Conservation (phyloP, 306 rosid genomes). For the Cucurbita maxima region DNA sequence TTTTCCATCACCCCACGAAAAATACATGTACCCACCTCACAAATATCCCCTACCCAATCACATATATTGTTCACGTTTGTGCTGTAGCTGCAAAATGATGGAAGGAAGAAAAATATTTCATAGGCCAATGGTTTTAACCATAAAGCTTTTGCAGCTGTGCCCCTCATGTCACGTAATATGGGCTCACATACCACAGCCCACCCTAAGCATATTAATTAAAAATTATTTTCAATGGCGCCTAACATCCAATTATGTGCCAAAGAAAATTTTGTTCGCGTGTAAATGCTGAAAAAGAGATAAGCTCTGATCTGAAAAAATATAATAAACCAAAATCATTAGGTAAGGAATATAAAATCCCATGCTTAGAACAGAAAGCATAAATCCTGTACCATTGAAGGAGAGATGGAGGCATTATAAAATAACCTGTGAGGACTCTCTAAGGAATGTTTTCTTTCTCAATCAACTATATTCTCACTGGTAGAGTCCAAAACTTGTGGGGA, state of each 20-base stretch:
- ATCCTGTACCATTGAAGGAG: conserved; percentile 2
- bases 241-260: background rate
- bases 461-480: conserved; percentile 20
- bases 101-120: background rate
- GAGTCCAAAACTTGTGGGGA: conserved; percentile 19
- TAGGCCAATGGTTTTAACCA: background rate
- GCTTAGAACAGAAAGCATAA: background rate
- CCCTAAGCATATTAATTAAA: background rate
- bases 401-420: conserved; percentile 10
- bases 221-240: background rate
- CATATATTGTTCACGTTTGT: background rate
- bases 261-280: background rate
- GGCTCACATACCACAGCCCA: background rate
- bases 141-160: background rate
- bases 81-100: background rate
- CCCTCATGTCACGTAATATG: background rate
- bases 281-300: background rate
- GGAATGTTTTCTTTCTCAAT: conserved; percentile 14
- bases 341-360: background rate
- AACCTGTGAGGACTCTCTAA: conserved; percentile 17
- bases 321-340: background rate
- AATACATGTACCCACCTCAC: background rate
- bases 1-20: background rate
- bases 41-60: background rate
- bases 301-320: background rate